Conservation (phyloP, 73 alveolate genomes). For the Stentor roeselii region DNA sequence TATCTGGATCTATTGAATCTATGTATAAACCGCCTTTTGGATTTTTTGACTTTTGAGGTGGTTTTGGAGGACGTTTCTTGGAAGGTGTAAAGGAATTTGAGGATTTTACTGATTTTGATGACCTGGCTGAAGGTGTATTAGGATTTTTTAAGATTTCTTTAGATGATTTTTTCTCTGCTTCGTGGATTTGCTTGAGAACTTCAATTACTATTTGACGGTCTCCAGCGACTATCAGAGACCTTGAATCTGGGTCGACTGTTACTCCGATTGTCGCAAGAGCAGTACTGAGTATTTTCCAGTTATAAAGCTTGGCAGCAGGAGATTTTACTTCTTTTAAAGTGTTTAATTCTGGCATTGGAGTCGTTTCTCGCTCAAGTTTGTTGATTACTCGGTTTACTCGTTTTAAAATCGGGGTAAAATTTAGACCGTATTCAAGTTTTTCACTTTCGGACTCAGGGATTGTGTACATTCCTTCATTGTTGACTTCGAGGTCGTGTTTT, state of each 20-base stretch:
- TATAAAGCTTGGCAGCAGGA: slow-evolving; percentile 63
- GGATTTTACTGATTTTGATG: neutral
- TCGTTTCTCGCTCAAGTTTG: neutral
- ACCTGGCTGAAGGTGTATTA: no score
- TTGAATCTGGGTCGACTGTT: slow-evolving; percentile 47
- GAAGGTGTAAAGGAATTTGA: neutral
- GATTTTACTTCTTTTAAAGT: neutral
- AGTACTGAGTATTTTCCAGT: slow-evolving; percentile 59
- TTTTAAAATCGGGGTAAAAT: neutral
- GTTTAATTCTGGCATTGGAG: slow-evolving; percentile 27
- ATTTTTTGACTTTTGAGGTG: neutral
- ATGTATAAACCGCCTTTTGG: slow-evolving; percentile 38
- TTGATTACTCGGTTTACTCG: neutral
- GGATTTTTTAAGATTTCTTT: neutral
- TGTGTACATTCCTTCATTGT: neutral
- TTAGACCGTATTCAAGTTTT: slow-evolving; percentile 8
- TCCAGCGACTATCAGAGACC: slow-evolving; percentile 58
- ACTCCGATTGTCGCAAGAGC: slow-evolving; percentile 34
- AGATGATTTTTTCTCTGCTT: slow-evolving; percentile 1
- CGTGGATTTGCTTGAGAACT: slow-evolving; percentile 4
- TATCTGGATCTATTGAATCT: neutral
- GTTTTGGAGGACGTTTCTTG: neutral
- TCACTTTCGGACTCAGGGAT: neutral
- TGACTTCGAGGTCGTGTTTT: neutral
- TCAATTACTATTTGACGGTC: slow-evolving; percentile 38